Evolutionary conservation across 2,329 filamentous ascomycete genomes (phyloP).

Genomic region (Beauveria rudraprayagi): DNA sequence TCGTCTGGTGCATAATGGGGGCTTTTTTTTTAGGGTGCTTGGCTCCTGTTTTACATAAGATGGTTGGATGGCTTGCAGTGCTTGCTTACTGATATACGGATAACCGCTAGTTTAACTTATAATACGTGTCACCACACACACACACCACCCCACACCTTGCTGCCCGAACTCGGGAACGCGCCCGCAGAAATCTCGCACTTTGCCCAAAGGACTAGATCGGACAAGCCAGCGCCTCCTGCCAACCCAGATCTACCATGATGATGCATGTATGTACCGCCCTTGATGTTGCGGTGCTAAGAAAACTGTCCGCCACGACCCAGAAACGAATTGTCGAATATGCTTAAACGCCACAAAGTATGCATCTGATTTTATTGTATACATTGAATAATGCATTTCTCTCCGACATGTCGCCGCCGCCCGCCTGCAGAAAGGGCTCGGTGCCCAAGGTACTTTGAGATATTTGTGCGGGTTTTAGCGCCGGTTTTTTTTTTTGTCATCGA

Average conservation of each 20-base stretch:
- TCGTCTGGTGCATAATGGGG: neutral
- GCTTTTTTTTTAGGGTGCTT: too few relatives aligned
- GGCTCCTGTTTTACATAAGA: too few relatives aligned
- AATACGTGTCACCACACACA: too few relatives aligned
- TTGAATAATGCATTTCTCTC: neutral
- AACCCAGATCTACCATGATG: neutral
- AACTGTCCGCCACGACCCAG: neutral
- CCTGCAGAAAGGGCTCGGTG: neutral
- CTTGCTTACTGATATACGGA: too few relatives aligned
- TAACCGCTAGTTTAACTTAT: too few relatives aligned
- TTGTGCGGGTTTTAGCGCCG: constrained; percentile 28
- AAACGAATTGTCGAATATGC: too few relatives aligned
- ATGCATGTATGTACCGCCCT: neutral
- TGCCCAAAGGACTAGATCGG: neutral
- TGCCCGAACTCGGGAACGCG: neutral
- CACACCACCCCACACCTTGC: too few relatives aligned
- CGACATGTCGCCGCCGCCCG: neutral
- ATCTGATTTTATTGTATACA: too few relatives aligned
- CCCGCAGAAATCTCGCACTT: neutral
- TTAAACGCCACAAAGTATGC: too few relatives aligned
- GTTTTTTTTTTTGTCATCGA: neutral
- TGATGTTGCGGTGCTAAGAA: neutral
- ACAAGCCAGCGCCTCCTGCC: too few relatives aligned
- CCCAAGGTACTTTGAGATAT: constrained; percentile 21
- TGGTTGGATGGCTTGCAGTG: too few relatives aligned